phyloP scores from a whole-genome alignment of 495 filamentous ascomycete species.

The Pseudoneurospora amorphoporcata region DNA sequence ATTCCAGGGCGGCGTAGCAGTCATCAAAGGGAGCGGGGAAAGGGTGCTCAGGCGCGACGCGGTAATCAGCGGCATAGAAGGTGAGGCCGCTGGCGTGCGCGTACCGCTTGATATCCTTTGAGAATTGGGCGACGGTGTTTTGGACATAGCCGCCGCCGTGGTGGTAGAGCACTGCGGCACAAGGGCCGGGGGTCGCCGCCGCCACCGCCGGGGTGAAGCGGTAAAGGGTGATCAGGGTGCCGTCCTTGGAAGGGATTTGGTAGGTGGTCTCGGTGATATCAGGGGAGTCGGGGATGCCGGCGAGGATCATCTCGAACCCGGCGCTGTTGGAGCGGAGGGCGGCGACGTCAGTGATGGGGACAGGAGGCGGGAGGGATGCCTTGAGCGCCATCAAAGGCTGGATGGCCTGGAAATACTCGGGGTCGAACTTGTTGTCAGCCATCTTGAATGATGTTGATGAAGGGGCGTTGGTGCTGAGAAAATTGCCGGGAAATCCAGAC shows the following conservation, averaged over 20 bases:
- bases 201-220: constrained; percentile 10
- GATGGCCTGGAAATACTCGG: constrained; percentile 5
- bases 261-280: constrained; percentile 12
- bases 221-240: constrained; percentile 12
- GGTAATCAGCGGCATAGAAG: constrained; percentile 30
- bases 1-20: constrained; percentile 22
- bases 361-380: constrained; percentile 1
- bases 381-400: neutral
- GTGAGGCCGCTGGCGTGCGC: constrained; percentile 12
- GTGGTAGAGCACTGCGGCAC: constrained; percentile 24
- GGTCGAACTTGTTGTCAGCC: constrained; percentile 8
- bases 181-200: neutral
- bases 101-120: constrained; percentile 10
- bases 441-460: neutral
- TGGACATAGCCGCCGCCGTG: constrained; percentile 32
- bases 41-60: constrained; percentile 31
- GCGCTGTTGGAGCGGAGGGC: constrained; percentile 1
- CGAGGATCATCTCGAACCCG: neutral
- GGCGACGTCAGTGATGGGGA: neutral
- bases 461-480: neutral
- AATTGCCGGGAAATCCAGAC: neutral
- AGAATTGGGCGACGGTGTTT: constrained; percentile 16
- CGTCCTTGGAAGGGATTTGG: constrained; percentile 12
- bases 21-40: constrained; percentile 25
- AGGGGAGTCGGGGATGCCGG: neutral